Evolutionary conservation across 1,284 basidiomycete genomes (phyloP).

Genomic region (Marasmius oreades): DNA sequence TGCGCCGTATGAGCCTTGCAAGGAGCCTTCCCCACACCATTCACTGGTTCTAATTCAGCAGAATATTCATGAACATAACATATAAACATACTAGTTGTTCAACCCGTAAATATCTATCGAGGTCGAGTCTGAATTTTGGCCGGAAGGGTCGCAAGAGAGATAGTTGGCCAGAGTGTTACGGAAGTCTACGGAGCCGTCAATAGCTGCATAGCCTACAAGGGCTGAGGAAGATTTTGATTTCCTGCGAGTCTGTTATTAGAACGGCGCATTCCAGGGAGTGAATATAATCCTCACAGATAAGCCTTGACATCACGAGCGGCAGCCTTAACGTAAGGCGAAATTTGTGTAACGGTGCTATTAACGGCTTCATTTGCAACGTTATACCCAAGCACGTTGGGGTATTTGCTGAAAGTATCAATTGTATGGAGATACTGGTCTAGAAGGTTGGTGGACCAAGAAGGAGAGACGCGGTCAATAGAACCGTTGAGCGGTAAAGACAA

Average conservation of each 20-base stretch:
- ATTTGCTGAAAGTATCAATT: slow-evolving; percentile 76
- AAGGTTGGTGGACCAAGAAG: slow-evolving; percentile 84
- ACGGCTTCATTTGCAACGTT: slow-evolving; percentile 93
- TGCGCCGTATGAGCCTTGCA: slow-evolving; percentile 50
- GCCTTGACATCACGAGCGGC: slow-evolving; percentile 86
- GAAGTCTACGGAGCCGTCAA: slow-evolving; percentile 70
- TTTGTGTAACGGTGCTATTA: slow-evolving; percentile 54
- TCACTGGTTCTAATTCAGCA: slow-evolving; percentile 38
- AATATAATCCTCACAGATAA: slow-evolving; percentile 61
- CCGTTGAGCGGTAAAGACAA: slow-evolving; percentile 83
- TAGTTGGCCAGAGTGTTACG: slow-evolving; percentile 74
- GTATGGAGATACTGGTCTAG: slow-evolving; percentile 77
- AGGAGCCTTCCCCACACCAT: slow-evolving; percentile 77
- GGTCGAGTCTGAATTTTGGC: slow-evolving; percentile 50
- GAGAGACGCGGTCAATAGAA: slow-evolving; percentile 74
- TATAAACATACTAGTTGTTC: slow-evolving; percentile 65
- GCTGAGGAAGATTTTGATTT: slow-evolving; percentile 63
- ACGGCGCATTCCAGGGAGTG: slow-evolving; percentile 3
- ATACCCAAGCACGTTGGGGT: slow-evolving; percentile 80
- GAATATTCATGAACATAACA: slow-evolving; percentile 6
- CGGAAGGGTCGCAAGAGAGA: slow-evolving; percentile 70
- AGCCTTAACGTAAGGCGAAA: slow-evolving; percentile 84
- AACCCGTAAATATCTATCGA: slow-evolving; percentile 84
- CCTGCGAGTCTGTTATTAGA: slow-evolving; percentile 30
- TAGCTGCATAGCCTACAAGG: slow-evolving; percentile 84